phyloP scores from a whole-genome alignment of 306 rosid genomes.

The Canavalia ensiformis region DNA sequence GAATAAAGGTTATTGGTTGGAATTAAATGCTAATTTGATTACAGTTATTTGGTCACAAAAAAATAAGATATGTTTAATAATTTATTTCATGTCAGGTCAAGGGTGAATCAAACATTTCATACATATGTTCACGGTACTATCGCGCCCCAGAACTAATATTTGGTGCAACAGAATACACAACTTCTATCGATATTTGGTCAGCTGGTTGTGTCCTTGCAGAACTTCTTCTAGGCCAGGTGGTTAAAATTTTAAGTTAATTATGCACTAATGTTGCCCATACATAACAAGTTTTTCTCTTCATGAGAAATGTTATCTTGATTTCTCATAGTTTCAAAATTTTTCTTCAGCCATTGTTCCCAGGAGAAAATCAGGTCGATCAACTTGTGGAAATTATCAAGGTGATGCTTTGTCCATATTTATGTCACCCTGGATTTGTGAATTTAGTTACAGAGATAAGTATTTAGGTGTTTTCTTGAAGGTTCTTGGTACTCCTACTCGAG shows the following conservation, averaged over 20 bases:
- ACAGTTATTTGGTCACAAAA: conserved; percentile 18
- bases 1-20: conserved; percentile 32
- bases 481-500: conserved; percentile 98
- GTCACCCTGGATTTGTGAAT: conserved; percentile 36
- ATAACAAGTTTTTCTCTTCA: conserved; percentile 19
- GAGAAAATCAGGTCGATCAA: conserved; percentile 95
- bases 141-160: conserved; percentile 99
- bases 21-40: conserved; percentile 36
- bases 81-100: conserved; percentile 63
- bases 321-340: conserved; percentile 52
- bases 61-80: conserved; percentile 8
- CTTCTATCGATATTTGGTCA: conserved; percentile 95
- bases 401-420: conserved; percentile 47
- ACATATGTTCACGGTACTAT: conserved; percentile 96
- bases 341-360: conserved; percentile 91
- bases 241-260: conserved; percentile 32
- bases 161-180: conserved; percentile 94
- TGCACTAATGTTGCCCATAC: conserved; percentile 40
- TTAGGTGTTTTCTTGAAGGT: conserved; percentile 65
- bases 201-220: conserved; percentile 99
- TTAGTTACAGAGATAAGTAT: conserved; percentile 28
- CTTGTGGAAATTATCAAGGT: conserved; percentile 98
- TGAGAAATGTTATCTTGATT: conserved; percentile 26
- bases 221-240: conserved; percentile 95
- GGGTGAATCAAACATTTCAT: conserved; percentile 92